phyloP scores from a whole-genome alignment of 805 yeast genomes.

The Candida manassasensis region DNA sequence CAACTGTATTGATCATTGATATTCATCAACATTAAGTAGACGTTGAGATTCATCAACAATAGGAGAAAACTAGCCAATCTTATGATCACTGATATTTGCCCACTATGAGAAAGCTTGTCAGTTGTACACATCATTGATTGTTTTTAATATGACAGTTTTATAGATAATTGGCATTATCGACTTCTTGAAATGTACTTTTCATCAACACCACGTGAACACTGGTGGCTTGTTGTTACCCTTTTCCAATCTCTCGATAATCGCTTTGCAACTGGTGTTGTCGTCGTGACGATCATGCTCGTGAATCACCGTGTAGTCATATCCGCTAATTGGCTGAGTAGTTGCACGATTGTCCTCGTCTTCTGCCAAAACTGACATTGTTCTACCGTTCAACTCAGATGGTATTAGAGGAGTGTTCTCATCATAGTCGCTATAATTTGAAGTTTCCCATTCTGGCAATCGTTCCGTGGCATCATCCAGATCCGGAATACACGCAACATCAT shows the following conservation, averaged over 20 bases:
- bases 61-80: too few species aligned
- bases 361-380: neutral
- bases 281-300: conserved; percentile 7
- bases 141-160: neutral
- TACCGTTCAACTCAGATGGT: neutral
- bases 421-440: neutral
- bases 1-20: too few species aligned
- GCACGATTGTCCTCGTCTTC: conserved; percentile 8
- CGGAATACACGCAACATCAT: conserved; percentile 59
- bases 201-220: conserved; percentile 61
- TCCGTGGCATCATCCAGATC: conserved; percentile 18
- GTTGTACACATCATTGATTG: too few species aligned
- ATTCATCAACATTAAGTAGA: too few species aligned
- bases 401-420: conserved; percentile 9
- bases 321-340: conserved; percentile 9
- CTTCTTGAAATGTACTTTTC: neutral
- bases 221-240: conserved; percentile 54
- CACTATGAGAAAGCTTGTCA: too few species aligned
- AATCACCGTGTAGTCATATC: conserved; percentile 19
- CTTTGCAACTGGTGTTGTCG: conserved; percentile 32
- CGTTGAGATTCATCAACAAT: too few species aligned
- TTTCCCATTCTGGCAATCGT: neutral
- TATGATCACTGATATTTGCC: too few species aligned
- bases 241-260: conserved; percentile 57
- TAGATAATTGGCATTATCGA: neutral